Evolutionary conservation across 306 rosid species (phyloP), one percentile per base, ranked within the genome.

Genomic region (Cicer bijugum): DNA sequence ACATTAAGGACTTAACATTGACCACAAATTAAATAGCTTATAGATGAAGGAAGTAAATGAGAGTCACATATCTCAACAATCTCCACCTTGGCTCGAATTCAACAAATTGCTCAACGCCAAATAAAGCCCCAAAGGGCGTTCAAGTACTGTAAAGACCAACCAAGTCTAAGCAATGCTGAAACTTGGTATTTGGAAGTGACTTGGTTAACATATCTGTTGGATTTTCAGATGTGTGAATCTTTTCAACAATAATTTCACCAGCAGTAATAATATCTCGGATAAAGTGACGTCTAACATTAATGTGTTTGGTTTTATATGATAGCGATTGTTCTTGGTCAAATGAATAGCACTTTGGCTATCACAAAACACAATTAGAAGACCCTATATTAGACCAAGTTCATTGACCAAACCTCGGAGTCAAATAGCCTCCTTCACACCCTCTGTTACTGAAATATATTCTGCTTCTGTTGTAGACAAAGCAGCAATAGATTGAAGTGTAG

Each of bases 131-230:
- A n/a, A n/a, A n/a, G n/a, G n/a, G n/a, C n/a, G n/a, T n/a, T n/a
- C n/a, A n/a, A n/a, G n/a, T n/a, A n/a, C n/a, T 50, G 20, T 57
- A 20, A n/a, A 57, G 63, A 9, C 63, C 39, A 19, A 57, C 63
- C 37, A 57, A 57, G 38, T 57, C 3, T n/a, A 57, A 8, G 23
- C 39, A 57, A 20, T 57, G 14, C 15, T 23, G 39, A 4, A 57
- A 57, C 63, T 53, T 17, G 35, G 60, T 53, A 17, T 53, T 53
- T 7, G 60, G 35, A 53, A 53, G 60, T 17, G 33, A 11, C 35
- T 53, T 53, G 23, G 58, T 52, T 0, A 52, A 2, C 58, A 52
- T 52, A 52, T 16, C 28, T 14, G 5, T 6, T 15, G 6, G 33
- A 11, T 46, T 11, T 6, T 46, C 12, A 46, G 15, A 46, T 10